phyloP scores from a whole-genome alignment of 2,329 filamentous ascomycete species.

The Monilinia fructicola region DNA sequence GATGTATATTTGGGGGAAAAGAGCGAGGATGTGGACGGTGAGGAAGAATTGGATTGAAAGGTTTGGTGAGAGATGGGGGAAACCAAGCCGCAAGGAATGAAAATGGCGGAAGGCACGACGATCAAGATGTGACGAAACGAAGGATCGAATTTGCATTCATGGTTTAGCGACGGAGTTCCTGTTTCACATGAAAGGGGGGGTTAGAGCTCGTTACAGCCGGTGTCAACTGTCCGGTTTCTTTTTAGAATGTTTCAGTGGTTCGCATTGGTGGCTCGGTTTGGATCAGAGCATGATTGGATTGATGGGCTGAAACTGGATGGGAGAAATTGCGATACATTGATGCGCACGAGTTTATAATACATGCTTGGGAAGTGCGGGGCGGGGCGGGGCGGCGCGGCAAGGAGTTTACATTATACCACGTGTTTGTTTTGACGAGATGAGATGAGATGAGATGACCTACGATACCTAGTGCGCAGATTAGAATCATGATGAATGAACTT shows the following conservation, averaged over 20 bases:
- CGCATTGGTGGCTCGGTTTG: neutral
- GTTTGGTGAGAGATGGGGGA: slow-evolving; percentile 42
- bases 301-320: neutral
- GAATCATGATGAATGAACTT: neutral
- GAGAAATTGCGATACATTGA: neutral
- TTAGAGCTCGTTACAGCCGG: no score
- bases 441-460: neutral
- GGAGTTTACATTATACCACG: slow-evolving; percentile 1
- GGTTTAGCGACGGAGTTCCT: neutral
- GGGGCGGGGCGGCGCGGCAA: neutral
- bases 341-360: neutral
- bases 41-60: slow-evolving; percentile 84
- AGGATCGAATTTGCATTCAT: neutral
- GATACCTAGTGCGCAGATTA: neutral
- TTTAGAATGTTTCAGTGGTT: slow-evolving; percentile 1
- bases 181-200: neutral
- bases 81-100: neutral
- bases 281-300: neutral
- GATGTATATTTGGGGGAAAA: slow-evolving; percentile 93
- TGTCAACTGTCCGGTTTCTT: neutral
- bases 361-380: neutral
- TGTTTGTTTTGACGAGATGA: neutral
- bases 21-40: slow-evolving; percentile 91
- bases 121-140: no score
- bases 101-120: no score